These are phyloP conservation scores for Helotiales sp. DNA, from an alignment of 2,329 filamentous ascomycete species.

Conservation along the genomic window DNA sequence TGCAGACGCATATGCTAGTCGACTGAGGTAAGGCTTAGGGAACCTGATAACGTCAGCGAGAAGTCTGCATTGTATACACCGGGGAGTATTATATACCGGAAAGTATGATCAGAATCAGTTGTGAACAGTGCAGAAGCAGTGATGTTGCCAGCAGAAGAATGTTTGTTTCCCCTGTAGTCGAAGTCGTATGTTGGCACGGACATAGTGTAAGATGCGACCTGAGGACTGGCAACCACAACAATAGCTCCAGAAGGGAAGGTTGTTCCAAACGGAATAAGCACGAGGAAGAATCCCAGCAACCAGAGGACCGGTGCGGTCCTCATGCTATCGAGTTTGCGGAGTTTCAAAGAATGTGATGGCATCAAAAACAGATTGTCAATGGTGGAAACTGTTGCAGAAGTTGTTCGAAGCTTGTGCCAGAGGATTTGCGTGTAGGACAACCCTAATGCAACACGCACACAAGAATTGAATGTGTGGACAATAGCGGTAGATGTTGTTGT, in stretches of 20 bases:
- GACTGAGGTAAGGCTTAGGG: no score
- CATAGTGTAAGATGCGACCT: neutral
- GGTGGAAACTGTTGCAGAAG: neutral
- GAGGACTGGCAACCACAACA: neutral
- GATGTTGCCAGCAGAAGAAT: no score
- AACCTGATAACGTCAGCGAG: no score
- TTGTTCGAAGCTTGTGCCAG: neutral
- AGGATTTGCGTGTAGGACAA: neutral
- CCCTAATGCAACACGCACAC: neutral
- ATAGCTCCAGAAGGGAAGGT: neutral
- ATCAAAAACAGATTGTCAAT: neutral
- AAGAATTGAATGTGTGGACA: neutral
- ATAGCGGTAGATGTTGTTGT: neutral
- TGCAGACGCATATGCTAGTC: no score
- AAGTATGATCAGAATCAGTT: no score
- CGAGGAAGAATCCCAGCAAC: neutral
- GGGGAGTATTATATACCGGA: no score
- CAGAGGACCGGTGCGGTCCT: neutral
- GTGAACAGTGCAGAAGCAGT: no score
- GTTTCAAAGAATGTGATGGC: neutral
- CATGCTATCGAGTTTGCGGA: neutral
- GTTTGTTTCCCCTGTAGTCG: no score
- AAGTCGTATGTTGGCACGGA: neutral
- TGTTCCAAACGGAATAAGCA: neutral
- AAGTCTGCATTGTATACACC: no score